Evolutionary conservation across 2,329 filamentous ascomycete genomes (phyloP).

Genomic region (Apiospora marii): DNA sequence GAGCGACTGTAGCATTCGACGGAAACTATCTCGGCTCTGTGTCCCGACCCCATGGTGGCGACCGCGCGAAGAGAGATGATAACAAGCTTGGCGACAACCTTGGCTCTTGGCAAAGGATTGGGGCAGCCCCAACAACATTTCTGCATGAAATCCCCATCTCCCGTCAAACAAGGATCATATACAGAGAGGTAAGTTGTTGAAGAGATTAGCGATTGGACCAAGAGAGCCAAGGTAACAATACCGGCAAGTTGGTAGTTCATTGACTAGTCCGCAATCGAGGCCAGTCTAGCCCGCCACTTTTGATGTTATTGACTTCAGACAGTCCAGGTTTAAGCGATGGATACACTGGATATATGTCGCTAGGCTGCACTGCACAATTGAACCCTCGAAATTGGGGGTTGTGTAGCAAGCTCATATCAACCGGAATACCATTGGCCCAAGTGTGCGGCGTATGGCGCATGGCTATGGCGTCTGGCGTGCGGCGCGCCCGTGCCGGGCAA

Average conservation of each 20-base stretch:
- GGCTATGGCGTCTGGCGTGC: neutral
- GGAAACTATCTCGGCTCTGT: neutral
- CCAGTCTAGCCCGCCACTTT: neutral
- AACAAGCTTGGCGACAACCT: neutral
- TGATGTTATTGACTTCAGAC: neutral
- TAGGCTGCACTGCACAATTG: neutral
- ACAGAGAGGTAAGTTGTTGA: neutral
- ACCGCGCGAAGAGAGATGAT: conserved; percentile 3
- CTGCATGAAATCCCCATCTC: neutral
- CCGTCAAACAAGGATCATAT: neutral
- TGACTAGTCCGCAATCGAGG: neutral
- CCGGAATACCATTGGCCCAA: neutral
- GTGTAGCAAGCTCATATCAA: neutral
- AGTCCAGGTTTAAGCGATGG: neutral
- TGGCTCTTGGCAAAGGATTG: conserved; percentile 1
- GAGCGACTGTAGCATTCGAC: neutral
- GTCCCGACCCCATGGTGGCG: conserved; percentile 1
- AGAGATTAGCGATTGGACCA: neutral
- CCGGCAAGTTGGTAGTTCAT: neutral
- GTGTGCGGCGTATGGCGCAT: neutral
- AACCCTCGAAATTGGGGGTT: neutral
- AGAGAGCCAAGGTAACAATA: neutral
- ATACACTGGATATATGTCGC: neutral
- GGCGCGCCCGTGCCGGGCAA: neutral
- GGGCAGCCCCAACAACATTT: neutral